Evolutionary conservation across 2,329 filamentous ascomycete species (phyloP), one percentile per base, ranked within the genome.

Genomic region (Penicillium sp.): DNA sequence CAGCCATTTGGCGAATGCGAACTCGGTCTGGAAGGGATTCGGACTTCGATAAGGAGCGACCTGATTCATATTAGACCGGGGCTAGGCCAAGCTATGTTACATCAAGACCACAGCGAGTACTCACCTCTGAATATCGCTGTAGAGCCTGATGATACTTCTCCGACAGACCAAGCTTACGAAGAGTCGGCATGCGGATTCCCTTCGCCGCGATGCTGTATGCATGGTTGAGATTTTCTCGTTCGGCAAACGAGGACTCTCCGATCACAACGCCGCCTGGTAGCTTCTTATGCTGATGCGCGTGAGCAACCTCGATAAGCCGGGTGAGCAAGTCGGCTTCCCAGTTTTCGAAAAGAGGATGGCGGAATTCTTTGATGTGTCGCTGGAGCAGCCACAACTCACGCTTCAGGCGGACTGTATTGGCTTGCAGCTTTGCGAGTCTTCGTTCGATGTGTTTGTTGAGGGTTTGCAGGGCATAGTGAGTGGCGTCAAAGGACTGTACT

Each of bases 301-400:
- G 63, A 15, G 67, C 60, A 23, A 68, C 62, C 44, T 71, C 70
- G 46, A 73, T 65, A n/a, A 73, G 62, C 23, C 68, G 66, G 2
- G 70, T 72, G 15, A 73, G 62, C n/a, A 63, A 63, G 48, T 73
- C 67, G 15, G 70, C 70, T 50, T 73, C 65, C 69, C 70, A 73
- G 35, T 61, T 70, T n/a, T 60, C 58, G 32, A 71, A 60, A 31
- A 65, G 55, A 3, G 70, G 67, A 38, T 63, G 60, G 21, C 65
- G 54, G 41, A 65, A 64, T 4, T 64, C 54, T 16, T 58, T 62
- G 52, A 71, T 32, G 46, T 69, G 65, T 7, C 54, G 62, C 23
- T 69, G 59, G 21, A 71, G 62, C 18, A 60, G 60, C 32, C 57
- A 55, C 25, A 68, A 47, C 31, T 72, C 70, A 23, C 58, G 56